Evolutionary conservation across 1,139 yeast species (phyloP).

Genomic region (Scheffersomyces titani): DNA sequence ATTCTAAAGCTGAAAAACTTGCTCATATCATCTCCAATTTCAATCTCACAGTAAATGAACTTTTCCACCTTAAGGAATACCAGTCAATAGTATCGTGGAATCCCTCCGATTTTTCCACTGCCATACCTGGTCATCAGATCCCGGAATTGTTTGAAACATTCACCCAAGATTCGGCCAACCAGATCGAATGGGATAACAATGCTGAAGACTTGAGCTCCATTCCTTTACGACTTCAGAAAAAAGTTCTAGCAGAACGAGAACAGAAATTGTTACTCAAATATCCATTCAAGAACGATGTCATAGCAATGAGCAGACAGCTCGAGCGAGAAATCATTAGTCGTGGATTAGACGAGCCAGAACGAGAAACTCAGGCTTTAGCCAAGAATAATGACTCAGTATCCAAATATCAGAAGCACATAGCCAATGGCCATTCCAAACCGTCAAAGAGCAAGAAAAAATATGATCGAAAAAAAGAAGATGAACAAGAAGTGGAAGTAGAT

Average conservation of each 20-base stretch:
- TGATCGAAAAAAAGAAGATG: constrained; percentile 1
- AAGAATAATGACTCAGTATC: background rate
- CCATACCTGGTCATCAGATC: constrained; percentile 14
- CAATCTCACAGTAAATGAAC: constrained; percentile 47
- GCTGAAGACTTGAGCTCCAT: constrained; percentile 32
- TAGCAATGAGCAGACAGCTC: constrained; percentile 21
- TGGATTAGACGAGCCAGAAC: constrained; percentile 7
- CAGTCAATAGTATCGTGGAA: constrained; percentile 62
- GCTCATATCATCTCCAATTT: constrained; percentile 44
- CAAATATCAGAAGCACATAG: background rate
- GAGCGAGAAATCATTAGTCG: constrained; percentile 25
- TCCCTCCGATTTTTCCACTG: constrained; percentile 46
- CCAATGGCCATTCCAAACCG: background rate
- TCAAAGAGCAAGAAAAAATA: background rate
- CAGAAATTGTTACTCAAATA: constrained; percentile 31
- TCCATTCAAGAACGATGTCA: constrained; percentile 38
- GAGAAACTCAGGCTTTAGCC: background rate
- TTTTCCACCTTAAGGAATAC: constrained; percentile 61
- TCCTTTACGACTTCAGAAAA: constrained; percentile 47
- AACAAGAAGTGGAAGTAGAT: background rate
- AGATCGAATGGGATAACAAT: constrained; percentile 36
- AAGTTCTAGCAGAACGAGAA: constrained; percentile 44
- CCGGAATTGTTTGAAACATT: constrained; percentile 42
- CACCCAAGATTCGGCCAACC: constrained; percentile 26
- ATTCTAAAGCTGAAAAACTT: constrained; percentile 21